Evolutionary conservation across 305 asterid species (phyloP), one percentile per base, ranked within the genome.

Genomic region (Fraxinus xanthoxyloides): DNA sequence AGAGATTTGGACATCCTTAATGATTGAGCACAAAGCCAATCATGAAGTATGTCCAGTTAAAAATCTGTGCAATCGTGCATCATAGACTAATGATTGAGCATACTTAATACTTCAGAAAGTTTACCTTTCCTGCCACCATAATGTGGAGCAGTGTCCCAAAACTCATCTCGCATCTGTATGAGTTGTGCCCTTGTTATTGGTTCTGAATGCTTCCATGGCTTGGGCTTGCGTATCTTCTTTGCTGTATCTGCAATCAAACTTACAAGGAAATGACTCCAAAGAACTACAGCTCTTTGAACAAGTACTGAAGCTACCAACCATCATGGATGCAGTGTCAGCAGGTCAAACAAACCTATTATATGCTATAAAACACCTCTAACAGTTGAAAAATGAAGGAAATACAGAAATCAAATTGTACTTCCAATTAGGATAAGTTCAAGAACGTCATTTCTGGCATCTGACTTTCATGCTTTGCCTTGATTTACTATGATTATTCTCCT

Each of bases 71-170:
- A 51, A 51, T 51, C 63, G 4, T 17, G 63, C 63, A 51, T 51
- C 63, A n/a, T 51, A 51, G 63, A 51, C 63, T 63, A 63, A 63
- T 63, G 15, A 63, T 21, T 8, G 31, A 63, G 24, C 34, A 4
- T 26, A 65, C 35, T 2, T 24, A 28, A 65, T 1, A 28, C 35
- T 13, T 31, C 40, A 5, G 30, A 30, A 2, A 69, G 78, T 87
- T 51, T 51, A 93, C 98, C 98, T 90, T 93, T 91, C 87, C 92
- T 86, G 82, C 98, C 98, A 85, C 98, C 98, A 87, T 95, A 95
- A 87, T 95, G 98, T 23, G 99, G 98, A 82, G 98, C 97, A 87
- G 98, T 95, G 86, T 95, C 99, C 99, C 97, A 95, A 86, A 95
- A 94, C 88, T 95, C 99, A 82, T 95, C 99, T 5, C 96, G 91